A percentile compares a stretch with the other conserved stretches of the same genome.
These are phyloP conservation scores for Mortierella sp. DNA, from an alignment of 371 early-diverging fungal species.

Conservation along the genomic window DNA sequence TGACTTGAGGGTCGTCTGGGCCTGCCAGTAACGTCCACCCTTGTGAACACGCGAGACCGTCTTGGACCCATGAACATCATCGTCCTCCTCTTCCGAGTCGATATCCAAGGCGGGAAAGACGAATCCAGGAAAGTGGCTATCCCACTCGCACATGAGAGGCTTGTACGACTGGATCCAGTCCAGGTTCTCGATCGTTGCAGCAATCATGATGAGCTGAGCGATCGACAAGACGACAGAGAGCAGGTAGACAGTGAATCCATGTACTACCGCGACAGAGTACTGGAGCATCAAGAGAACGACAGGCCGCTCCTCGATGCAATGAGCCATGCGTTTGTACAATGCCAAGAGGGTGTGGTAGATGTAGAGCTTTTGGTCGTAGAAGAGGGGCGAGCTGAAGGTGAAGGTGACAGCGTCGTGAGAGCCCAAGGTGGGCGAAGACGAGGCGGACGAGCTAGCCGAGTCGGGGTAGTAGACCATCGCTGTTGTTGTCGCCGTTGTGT, in stretches of 20 bases:
- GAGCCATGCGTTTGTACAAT: conserved; percentile 26
- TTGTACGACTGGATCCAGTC: conserved; percentile 46
- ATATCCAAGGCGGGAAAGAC: conserved; percentile 51
- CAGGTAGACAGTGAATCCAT: conserved; percentile 41
- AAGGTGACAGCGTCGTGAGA: conserved; percentile 26
- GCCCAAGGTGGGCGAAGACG: conserved; percentile 6
- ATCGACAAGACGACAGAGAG: conserved; percentile 46
- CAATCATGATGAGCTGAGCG: conserved; percentile 49
- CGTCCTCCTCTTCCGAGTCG: conserved; percentile 27
- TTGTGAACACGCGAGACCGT: neutral
- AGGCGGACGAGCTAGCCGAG: conserved; percentile 35
- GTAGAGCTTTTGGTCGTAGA: conserved; percentile 50
- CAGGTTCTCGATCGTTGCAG: conserved; percentile 43
- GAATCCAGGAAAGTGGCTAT: conserved; percentile 44
- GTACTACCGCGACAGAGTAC: conserved; percentile 46
- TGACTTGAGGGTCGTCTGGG: conserved; percentile 16
- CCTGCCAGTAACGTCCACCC: conserved; percentile 25
- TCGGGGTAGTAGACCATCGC: conserved; percentile 19
- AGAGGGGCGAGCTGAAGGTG: conserved; percentile 45
- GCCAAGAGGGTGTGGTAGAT: conserved; percentile 29
- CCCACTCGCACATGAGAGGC: conserved; percentile 49
- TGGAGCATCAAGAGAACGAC: conserved; percentile 34
- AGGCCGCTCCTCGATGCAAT: conserved; percentile 27
- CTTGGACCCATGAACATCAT: neutral
- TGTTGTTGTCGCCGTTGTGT: neutral